phyloP scores from a whole-genome alignment of 1,284 basidiomycete genomes.

The Leucoagaricus sp. region DNA sequence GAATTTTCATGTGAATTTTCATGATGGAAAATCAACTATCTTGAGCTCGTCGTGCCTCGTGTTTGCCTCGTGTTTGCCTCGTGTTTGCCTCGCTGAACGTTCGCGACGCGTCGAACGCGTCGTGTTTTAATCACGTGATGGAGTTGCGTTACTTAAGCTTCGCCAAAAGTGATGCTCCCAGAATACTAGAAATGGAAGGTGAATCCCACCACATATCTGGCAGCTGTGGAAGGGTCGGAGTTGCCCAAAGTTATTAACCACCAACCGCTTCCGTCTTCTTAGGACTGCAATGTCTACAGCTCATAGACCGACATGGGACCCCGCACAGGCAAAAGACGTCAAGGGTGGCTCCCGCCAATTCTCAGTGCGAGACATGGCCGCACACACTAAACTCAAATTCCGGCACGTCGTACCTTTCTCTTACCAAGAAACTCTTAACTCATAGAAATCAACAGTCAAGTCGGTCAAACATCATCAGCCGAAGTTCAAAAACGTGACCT shows the following conservation, averaged over 20 bases:
- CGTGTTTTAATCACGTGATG: conserved; percentile 18
- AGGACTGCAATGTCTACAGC: conserved; percentile 73
- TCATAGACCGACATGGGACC: conserved; percentile 89
- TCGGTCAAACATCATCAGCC: conserved; percentile 75
- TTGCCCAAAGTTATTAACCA: not conserved
- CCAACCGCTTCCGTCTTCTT: not conserved
- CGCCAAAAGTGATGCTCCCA: not conserved
- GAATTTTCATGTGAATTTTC: not conserved
- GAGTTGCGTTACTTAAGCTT: not conserved
- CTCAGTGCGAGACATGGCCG: conserved; percentile 87
- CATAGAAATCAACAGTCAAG: conserved; percentile 52
- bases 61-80: conserved; percentile 16
- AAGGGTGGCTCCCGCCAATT: conserved; percentile 88
- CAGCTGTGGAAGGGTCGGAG: not conserved
- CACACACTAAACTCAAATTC: conserved; percentile 96
- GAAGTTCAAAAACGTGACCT: conserved; percentile 84
- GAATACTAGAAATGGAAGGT: not conserved
- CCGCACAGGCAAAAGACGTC: conserved; percentile 81
- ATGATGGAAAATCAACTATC: not conserved
- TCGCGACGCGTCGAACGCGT: conserved; percentile 14
- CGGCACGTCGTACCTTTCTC: conserved; percentile 47
- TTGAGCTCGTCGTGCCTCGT: conserved; percentile 11
- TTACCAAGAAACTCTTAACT: not conserved
- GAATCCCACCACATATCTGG: not conserved
- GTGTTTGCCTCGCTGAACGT: conserved; percentile 15